Conservation (phyloP, 2,329 filamentous ascomycete genomes). For the Cladosporium colombiae region DNA sequence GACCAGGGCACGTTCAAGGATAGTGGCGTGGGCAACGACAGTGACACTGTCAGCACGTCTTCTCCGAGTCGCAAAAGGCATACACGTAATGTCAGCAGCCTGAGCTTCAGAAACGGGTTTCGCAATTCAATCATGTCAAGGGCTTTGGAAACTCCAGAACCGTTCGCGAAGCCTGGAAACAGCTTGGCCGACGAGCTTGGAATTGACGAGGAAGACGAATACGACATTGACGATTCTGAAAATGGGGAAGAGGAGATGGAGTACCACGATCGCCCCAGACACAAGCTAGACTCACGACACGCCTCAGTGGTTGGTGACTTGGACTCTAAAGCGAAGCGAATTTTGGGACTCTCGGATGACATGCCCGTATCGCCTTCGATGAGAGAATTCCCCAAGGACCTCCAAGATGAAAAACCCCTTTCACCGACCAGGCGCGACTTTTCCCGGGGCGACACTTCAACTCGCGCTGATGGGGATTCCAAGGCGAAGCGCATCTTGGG, state of each 20-base stretch:
- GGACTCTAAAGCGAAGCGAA: conserved; percentile 49
- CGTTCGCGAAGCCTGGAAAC: conserved; percentile 65
- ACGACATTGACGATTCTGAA: conserved; percentile 62
- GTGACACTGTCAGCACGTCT: conserved; percentile 53
- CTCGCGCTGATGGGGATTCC: conserved; percentile 39
- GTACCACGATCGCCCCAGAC: conserved; percentile 43
- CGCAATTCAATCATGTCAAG: conserved; percentile 1
- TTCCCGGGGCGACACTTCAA: background rate
- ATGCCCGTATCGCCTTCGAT: conserved; percentile 8
- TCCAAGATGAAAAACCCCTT: conserved; percentile 7
- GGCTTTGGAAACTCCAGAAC: conserved; percentile 37
- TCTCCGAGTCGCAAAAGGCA: conserved; percentile 23
- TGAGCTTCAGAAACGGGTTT: conserved; percentile 28
- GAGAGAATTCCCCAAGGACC: conserved; percentile 7
- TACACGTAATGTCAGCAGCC: conserved; percentile 38
- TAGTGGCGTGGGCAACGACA: conserved; percentile 54
- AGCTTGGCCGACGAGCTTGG: conserved; percentile 90
- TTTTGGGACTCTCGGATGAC: conserved; percentile 40
- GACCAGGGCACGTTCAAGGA: conserved; percentile 64
- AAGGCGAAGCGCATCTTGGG: conserved; percentile 51
- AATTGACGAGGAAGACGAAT: conserved; percentile 75
- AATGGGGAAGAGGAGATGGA: conserved; percentile 53
- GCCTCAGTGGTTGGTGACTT: conserved; percentile 37
- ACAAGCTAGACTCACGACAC: conserved; percentile 43
- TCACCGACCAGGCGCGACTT: background rate